phyloP scores from a whole-genome alignment of 345 rosid species.

The Eucalyptus urophylla region DNA sequence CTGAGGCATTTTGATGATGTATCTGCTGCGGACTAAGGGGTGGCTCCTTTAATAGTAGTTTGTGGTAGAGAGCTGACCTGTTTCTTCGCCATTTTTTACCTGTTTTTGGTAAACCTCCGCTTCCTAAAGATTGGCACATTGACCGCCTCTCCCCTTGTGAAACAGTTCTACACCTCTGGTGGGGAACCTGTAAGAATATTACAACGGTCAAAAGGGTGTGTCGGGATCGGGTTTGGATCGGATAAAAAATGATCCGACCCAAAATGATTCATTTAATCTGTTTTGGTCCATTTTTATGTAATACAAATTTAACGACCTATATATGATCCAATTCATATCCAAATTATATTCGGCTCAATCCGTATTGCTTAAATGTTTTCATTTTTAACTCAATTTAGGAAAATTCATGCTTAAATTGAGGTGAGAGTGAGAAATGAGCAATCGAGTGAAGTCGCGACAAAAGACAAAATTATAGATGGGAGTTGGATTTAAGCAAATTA shows the following conservation, averaged over 20 bases:
- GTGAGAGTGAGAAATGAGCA: background rate
- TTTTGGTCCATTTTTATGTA: background rate
- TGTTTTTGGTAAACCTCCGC: background rate
- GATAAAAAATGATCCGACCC: fast-evolving
- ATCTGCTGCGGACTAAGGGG: background rate
- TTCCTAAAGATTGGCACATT: background rate
- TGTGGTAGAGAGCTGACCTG: background rate
- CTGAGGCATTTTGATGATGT: background rate
- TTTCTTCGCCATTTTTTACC: background rate
- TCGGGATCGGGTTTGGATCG: background rate
- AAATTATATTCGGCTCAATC: too few relatives aligned
- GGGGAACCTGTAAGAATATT: background rate
- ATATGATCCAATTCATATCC: too few relatives aligned
- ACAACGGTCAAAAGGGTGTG: background rate
- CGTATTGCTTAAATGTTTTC: background rate
- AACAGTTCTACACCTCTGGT: background rate
- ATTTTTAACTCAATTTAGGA: background rate
- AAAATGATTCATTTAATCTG: too few relatives aligned
- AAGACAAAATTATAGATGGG: too few relatives aligned
- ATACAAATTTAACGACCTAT: background rate
- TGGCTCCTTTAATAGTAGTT: background rate
- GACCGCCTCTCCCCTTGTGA: background rate
- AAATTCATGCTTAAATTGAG: background rate
- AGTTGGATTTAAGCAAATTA: too few relatives aligned
- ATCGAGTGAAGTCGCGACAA: background rate